A percentile compares a stretch with the other conserved stretches of the same genome.
These are phyloP conservation scores for Hermanozyma aechmeae DNA, from an alignment of 805 yeast genomes.

Conservation along the genomic window DNA sequence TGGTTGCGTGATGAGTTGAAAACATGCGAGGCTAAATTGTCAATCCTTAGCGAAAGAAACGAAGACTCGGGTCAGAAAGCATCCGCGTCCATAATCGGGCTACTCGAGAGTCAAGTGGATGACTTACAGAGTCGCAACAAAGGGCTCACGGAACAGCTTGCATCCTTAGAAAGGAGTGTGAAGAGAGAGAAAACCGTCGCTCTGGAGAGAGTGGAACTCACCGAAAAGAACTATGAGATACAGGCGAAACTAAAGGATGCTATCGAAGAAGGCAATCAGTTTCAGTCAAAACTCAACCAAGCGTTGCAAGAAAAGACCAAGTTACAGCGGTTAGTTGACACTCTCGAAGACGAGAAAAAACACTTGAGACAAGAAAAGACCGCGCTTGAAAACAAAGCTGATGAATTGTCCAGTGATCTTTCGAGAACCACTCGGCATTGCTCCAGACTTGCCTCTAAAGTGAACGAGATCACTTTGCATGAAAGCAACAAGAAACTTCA, in stretches of 20 bases:
- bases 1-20: no score
- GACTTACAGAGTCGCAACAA: conserved; percentile 1
- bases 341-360: conserved; percentile 22
- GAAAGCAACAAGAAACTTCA: conserved; percentile 2
- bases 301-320: conserved; percentile 14
- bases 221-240: neutral
- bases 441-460: conserved; percentile 18
- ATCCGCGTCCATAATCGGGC: conserved; percentile 8
- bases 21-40: no score
- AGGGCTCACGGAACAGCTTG: neutral
- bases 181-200: neutral
- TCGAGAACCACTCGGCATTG: conserved; percentile 19
- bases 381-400: conserved; percentile 18
- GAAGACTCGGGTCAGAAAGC: no score
- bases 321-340: conserved; percentile 15
- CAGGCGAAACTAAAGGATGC: neutral
- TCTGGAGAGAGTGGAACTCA: neutral
- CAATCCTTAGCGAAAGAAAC: no score
- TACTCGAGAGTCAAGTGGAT: conserved; percentile 15
- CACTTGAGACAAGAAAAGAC: conserved; percentile 19
- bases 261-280: neutral
- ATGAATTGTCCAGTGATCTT: conserved; percentile 21
- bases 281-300: neutral
- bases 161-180: neutral
- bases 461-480: conserved; percentile 11